Conservation (phyloP, 192 early-diverging fungal species). For the Coemansia sp. region DNA sequence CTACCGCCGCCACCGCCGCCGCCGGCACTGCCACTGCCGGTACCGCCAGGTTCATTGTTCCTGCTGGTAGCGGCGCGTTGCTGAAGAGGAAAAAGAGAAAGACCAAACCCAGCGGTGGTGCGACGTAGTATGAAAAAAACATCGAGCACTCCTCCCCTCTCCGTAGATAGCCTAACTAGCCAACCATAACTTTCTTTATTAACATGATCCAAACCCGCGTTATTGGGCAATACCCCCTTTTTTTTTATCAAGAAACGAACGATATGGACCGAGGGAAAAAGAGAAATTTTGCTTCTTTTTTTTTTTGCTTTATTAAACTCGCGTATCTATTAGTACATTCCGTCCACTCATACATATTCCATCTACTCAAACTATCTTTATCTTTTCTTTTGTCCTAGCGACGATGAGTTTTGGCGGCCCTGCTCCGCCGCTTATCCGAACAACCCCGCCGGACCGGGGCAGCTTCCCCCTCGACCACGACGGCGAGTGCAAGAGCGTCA, state of each 20-base stretch:
- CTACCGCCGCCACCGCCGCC: no score
- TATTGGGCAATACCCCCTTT: background rate
- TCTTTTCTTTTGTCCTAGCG: background rate
- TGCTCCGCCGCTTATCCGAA: slow-evolving; percentile 64
- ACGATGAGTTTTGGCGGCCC: slow-evolving; percentile 77
- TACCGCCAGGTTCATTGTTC: slow-evolving; percentile 20
- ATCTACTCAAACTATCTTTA: background rate
- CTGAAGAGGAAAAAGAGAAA: slow-evolving; percentile 47
- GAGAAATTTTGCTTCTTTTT: background rate
- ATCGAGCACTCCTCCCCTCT: background rate
- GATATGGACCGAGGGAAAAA: background rate
- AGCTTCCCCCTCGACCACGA: slow-evolving; percentile 90
- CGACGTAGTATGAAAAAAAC: background rate
- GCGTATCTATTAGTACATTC: no score
- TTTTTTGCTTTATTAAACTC: background rate
- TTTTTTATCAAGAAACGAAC: background rate
- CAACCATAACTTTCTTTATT: no score
- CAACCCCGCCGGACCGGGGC: slow-evolving; percentile 79
- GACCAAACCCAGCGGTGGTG: slow-evolving; percentile 5
- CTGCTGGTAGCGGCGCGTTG: slow-evolving; percentile 42
- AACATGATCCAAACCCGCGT: no score
- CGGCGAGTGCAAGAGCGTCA: slow-evolving; percentile 78
- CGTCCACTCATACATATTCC: no score
- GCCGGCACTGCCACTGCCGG: no score
- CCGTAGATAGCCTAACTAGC: no score